Conservation (phyloP, 2,329 filamentous ascomycete genomes). For the Alternaria infectoria region DNA sequence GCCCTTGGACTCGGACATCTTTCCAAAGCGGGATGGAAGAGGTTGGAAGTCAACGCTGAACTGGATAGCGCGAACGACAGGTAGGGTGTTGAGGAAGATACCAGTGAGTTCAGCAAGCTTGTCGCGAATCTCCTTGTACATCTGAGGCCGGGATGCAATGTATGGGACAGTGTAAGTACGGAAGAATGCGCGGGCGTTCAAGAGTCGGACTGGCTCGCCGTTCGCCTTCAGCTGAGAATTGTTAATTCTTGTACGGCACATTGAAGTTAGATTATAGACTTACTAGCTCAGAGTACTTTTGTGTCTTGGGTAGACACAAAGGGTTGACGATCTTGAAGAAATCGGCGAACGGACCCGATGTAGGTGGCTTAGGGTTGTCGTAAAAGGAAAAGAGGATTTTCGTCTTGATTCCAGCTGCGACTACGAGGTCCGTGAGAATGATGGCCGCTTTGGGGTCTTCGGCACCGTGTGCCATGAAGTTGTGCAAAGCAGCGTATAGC, state of each 20-base stretch:
- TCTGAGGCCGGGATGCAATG: constrained; percentile 33
- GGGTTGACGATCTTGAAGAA: constrained; percentile 39
- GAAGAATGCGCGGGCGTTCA: constrained; percentile 28
- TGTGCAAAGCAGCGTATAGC: constrained; percentile 44
- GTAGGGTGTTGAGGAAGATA: constrained; percentile 26
- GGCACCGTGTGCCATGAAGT: constrained; percentile 36
- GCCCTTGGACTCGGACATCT: constrained; percentile 22
- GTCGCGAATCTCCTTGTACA: constrained; percentile 45
- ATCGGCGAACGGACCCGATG: constrained; percentile 37
- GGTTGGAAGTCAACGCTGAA: constrained; percentile 36
- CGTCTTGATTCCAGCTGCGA: constrained; percentile 7
- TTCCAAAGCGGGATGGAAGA: constrained; percentile 25
- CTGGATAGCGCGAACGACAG: constrained; percentile 16
- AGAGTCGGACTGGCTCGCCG: constrained; percentile 13
- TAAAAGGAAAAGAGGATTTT: constrained; percentile 32
- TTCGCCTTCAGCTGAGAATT: constrained; percentile 19
- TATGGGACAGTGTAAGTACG: constrained; percentile 35
- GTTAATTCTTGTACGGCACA: background rate
- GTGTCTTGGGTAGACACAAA: constrained; percentile 26
- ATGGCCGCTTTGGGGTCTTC: constrained; percentile 32
- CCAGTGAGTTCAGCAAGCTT: constrained; percentile 34
- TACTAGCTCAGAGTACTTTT: constrained; percentile 45
- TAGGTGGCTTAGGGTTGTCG: constrained; percentile 37
- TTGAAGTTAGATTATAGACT: constrained; percentile 2
- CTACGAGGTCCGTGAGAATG: constrained; percentile 25